These are phyloP conservation scores for Colletotrichum scovillei DNA, from an alignment of 2,329 filamentous ascomycete genomes.

Conservation along the genomic window DNA sequence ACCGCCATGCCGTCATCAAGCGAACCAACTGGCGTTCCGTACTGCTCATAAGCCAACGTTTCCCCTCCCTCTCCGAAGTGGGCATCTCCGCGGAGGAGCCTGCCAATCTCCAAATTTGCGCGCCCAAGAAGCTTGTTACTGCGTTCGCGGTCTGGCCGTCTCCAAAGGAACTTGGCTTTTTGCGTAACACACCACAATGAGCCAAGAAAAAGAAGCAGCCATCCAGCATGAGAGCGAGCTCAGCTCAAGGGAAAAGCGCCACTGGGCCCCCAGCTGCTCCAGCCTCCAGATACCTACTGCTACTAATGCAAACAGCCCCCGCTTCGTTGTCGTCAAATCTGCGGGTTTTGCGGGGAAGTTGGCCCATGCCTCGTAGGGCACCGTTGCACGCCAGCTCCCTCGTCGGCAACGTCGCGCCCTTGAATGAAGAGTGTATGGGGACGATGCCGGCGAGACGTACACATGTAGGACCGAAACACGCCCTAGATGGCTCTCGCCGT, in stretches of 20 bases:
- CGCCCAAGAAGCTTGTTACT: not conserved
- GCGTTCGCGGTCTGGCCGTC: constrained; percentile 3
- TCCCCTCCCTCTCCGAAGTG: constrained; percentile 10
- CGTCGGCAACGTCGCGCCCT: not conserved
- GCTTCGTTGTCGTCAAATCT: constrained; percentile 27
- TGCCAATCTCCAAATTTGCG: not conserved
- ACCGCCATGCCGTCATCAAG: constrained; percentile 32
- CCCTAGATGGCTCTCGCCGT: not conserved
- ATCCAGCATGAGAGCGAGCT: not conserved
- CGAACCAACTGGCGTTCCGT: constrained; percentile 13
- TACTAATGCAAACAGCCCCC: constrained; percentile 31
- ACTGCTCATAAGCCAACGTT: constrained; percentile 29
- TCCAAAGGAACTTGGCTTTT: not conserved
- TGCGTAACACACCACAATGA: constrained; percentile 17
- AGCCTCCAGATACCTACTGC: not conserved
- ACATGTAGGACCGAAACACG: not conserved
- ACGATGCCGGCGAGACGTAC: constrained; percentile 1
- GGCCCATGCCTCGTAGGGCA: constrained; percentile 29
- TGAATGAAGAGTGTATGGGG: not conserved
- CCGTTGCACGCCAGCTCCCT: not conserved
- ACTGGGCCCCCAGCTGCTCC: constrained; percentile 17
- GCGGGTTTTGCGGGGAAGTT: constrained; percentile 34
- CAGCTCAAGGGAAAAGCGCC: constrained; percentile 1
- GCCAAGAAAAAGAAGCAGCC: not conserved
- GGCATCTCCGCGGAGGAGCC: constrained; percentile 24